Percentiles rank a stretch among this genome's conserved stretches.
These are phyloP conservation scores for Coemansia sp. DNA, from an alignment of 192 early-diverging fungal species.

Conservation along the genomic window DNA sequence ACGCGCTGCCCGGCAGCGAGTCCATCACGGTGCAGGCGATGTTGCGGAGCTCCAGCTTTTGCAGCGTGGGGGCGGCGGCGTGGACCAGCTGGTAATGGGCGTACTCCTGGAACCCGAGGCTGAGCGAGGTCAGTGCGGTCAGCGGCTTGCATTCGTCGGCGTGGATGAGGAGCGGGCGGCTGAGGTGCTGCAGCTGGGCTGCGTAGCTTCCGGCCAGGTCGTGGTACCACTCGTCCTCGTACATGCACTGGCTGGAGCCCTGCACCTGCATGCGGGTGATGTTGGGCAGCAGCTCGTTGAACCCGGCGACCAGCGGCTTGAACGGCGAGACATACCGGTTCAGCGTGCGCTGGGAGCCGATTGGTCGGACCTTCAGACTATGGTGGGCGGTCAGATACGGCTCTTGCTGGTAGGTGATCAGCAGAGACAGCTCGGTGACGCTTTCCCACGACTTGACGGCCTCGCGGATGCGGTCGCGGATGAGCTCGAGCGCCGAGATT, in stretches of 20 bases:
- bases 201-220: background rate
- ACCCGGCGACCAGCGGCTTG: too few relatives aligned
- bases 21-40: background rate
- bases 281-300: background rate
- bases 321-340: too few relatives aligned
- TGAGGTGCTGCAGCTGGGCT: background rate
- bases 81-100: background rate
- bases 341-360: too few relatives aligned
- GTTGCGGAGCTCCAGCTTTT: background rate
- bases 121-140: background rate
- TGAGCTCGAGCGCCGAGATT: too few relatives aligned
- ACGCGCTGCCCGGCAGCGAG: background rate
- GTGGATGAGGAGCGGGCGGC: background rate
- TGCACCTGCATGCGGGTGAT: background rate
- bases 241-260: background rate
- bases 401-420: too few relatives aligned
- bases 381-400: too few relatives aligned
- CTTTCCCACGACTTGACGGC: too few relatives aligned
- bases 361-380: too few relatives aligned
- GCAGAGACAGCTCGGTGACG: too few relatives aligned
- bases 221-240: background rate
- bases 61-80: background rate
- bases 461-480: too few relatives aligned
- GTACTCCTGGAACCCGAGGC: background rate
- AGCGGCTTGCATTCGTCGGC: background rate